Evolutionary conservation across 352 stramenopile genomes (phyloP).

Genomic region (Pythium rishiriense): DNA sequence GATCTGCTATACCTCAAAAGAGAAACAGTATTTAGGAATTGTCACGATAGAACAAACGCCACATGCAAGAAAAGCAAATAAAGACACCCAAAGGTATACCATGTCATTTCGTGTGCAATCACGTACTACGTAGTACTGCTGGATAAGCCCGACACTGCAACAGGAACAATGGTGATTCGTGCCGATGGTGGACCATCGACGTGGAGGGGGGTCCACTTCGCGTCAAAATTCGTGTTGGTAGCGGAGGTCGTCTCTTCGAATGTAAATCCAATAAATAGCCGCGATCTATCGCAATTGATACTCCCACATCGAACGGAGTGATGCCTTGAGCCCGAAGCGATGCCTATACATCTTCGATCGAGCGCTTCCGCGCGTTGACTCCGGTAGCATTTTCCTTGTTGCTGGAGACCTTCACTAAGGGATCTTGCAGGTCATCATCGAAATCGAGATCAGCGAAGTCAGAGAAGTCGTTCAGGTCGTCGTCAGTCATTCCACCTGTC

Average conservation of each 20-base stretch:
- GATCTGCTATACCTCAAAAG: background rate
- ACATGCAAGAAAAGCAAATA: constrained; percentile 20
- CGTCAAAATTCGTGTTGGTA: constrained; percentile 21
- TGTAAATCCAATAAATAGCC: constrained; percentile 36
- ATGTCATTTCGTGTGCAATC: constrained; percentile 9
- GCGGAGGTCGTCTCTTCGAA: constrained; percentile 4
- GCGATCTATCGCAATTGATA: constrained; percentile 29
- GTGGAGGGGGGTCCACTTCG: background rate
- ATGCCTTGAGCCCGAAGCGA: background rate
- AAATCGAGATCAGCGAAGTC: constrained; percentile 80
- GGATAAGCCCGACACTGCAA: background rate
- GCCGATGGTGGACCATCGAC: background rate
- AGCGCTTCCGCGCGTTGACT: constrained; percentile 57
- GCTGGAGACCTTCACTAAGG: constrained; percentile 39
- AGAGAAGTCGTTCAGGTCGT: constrained; percentile 74
- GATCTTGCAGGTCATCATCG: constrained; percentile 58
- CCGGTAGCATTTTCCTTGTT: constrained; percentile 68
- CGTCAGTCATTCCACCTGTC: constrained; percentile 31
- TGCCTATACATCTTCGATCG: constrained; percentile 62
- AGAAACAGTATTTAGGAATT: constrained; percentile 24
- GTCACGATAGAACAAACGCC: constrained; percentile 15
- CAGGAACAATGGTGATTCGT: constrained; percentile 4
- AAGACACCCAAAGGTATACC: constrained; percentile 22
- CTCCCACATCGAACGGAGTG: constrained; percentile 21
- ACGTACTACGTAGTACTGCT: background rate